Evolutionary conservation across 805 yeast species (phyloP), one percentile per base, ranked within the genome.

Genomic region (Vanderwaltozyma yarrowii): DNA sequence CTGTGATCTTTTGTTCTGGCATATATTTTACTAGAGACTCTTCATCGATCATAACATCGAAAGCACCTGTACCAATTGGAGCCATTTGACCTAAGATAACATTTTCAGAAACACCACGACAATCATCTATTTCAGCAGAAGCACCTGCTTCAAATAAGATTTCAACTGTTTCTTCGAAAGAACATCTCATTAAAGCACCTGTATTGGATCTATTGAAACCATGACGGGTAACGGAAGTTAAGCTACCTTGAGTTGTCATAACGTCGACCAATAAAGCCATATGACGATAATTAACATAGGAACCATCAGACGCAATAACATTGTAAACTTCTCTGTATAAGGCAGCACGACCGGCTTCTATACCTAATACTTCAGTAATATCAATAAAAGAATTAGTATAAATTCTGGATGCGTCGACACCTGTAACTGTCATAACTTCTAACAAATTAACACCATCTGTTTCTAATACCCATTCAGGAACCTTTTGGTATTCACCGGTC

Each of bases 271-370:
- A 72, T 52, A 92, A 69, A 4, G 99, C 96, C 92, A 92, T 81
- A 57, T 92, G 99, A 67, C 99, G 80, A 67, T 92, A 92, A 65
- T 92, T 92, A 45, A 92, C 99, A 56, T 92, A 92, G 28, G 98
- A 88, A 83, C 98, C 99, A 73, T 92, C 99, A 55, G 94, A 92
- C 3, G 97, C 96, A 73, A 92, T 87, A 52, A 92, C 99, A 57
- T 92, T 92, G 65, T 84, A 77, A 54, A 92, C 87, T 68, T 92
- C 98, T 60, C 79, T 83, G 71, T 80, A 92, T 52, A 92, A 69
- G 1, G 97, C 95, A 38, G 88, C 75, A 63, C 98, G 80, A 18
- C 97, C 94, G 31, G 99, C 99, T 63, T 92, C 99, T 58, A 92
- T 92, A 71, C 99, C 99, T 51, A 92, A 69, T 12, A 92, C 98